Evolutionary conservation across 129 eudicot species (phyloP), one percentile per base, ranked within the genome.

Genomic region (Saussurea involucrata): DNA sequence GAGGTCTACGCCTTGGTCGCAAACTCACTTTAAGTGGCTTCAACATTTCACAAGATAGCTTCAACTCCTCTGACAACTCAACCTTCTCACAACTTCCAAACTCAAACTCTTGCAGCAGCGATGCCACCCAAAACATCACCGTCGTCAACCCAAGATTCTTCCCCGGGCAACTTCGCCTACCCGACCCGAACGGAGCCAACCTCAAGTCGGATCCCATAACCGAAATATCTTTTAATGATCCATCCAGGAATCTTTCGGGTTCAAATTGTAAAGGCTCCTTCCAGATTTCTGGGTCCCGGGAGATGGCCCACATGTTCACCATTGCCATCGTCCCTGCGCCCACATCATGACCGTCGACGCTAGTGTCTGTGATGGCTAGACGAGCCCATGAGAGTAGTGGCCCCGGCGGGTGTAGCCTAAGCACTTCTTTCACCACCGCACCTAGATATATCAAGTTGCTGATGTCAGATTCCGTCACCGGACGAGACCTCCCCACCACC

Each of bases 231-330:
- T 18, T 11, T 0, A 49, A 67, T 20, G 31, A 29, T 32, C 66
- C 70, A 2, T 65, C 66, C 74, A 85, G 0, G 71, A 95, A 95
- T 68, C 99, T 85, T 49, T 92, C 90, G 3, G 99, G 99, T 71
- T 82, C 73, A 68, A 95, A 95, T 8, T 66, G 68, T 4, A 88
- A 46, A 2, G 99, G 95, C 53, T 85, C 90, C 9, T 68, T 75
- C 99, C 99, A 95, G 2, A 95, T 83, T 2, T 83, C 57, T 17
- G 92, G 91, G 79, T 95, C 97, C 69, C 91, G 78, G 17, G 82
- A 64, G 57, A 95, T 92, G 76, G 96, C 97, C 97, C 97, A 92
- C 97, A 95, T 95, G 79, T 95, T 92, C 6, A 95, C 99, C 86
- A 90, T 83, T 2, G 97, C 97, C 0, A 95, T 95, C 31, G 99